Evolutionary conservation across 2,329 filamentous ascomycete species (phyloP).

Genomic region (Fusarium fujikuroi): DNA sequence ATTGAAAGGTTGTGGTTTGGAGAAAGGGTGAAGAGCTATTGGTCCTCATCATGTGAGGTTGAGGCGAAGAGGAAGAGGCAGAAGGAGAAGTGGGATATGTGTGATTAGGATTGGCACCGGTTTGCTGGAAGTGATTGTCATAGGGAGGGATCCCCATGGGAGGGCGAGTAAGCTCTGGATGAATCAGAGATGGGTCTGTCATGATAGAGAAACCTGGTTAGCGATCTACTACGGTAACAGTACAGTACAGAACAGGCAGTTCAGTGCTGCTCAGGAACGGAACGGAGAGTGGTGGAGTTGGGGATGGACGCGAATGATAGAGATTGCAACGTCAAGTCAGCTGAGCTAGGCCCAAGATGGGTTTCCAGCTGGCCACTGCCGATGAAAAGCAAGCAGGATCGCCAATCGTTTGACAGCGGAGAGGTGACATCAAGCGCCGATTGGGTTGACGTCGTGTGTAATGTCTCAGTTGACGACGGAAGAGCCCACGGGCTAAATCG

Average conservation of each 20-base stretch:
- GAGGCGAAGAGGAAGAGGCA: slow-evolving; percentile 64
- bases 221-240: slow-evolving; percentile 38
- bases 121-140: slow-evolving; percentile 60
- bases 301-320: neutral
- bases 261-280: slow-evolving; percentile 3
- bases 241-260: neutral
- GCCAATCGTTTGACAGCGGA: slow-evolving; percentile 36
- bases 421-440: slow-evolving; percentile 28
- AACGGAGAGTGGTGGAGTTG: slow-evolving; percentile 26
- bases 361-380: slow-evolving; percentile 41
- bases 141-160: slow-evolving; percentile 59
- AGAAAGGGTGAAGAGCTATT: slow-evolving; percentile 76
- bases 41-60: slow-evolving; percentile 59
- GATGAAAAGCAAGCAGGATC: slow-evolving; percentile 33
- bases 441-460: slow-evolving; percentile 25
- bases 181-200: slow-evolving; percentile 67
- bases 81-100: slow-evolving; percentile 71
- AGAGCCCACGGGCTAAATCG: slow-evolving; percentile 25
- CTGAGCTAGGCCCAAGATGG: slow-evolving; percentile 32
- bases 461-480: slow-evolving; percentile 43
- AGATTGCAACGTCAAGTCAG: slow-evolving; percentile 22
- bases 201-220: slow-evolving; percentile 49
- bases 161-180: slow-evolving; percentile 62
- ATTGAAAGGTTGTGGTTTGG: slow-evolving; percentile 63
- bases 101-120: slow-evolving; percentile 47